These are phyloP conservation scores for Tuber magnatum DNA, from an alignment of 495 filamentous ascomycete species.

Conservation along the genomic window DNA sequence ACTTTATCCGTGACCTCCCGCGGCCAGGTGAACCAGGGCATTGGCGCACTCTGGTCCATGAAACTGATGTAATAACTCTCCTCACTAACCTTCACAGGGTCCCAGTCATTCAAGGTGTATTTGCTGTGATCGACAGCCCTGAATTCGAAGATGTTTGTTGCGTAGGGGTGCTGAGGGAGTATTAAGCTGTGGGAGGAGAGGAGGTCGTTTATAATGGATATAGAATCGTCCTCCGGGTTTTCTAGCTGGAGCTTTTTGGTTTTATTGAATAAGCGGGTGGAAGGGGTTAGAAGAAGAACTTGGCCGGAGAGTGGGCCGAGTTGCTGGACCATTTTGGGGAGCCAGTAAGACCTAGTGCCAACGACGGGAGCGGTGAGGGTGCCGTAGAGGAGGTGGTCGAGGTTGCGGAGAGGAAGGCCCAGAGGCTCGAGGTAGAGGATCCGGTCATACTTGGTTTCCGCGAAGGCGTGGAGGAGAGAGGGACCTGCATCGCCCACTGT, in stretches of 20 bases:
- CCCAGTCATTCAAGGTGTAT: conserved; percentile 57
- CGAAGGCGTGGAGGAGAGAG: conserved; percentile 62
- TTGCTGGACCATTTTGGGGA: conserved; percentile 43
- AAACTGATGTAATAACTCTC: conserved; percentile 77
- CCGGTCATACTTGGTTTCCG: conserved; percentile 59
- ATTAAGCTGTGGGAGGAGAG: conserved; percentile 61
- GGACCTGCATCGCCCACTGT: conserved; percentile 40
- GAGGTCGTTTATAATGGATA: conserved; percentile 69
- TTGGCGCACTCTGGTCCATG: conserved; percentile 52
- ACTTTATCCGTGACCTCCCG: conserved; percentile 39
- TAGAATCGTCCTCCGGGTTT: conserved; percentile 40
- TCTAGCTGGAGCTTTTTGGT: conserved; percentile 47
- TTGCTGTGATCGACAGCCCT: conserved; percentile 51
- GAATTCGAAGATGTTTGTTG: conserved; percentile 65
- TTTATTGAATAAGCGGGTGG: conserved; percentile 51
- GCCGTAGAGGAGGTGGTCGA: conserved; percentile 66
- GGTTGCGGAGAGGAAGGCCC: conserved; percentile 53
- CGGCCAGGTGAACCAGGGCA: conserved; percentile 47
- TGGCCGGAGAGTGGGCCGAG: conserved; percentile 51
- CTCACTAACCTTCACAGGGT: conserved; percentile 54
- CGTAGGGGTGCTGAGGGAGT: conserved; percentile 68
- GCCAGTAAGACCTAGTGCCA: conserved; percentile 69
- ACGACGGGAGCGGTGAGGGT: conserved; percentile 55
- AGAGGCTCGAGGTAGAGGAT: conserved; percentile 66
- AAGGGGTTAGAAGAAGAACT: conserved; percentile 60